Conservation (phyloP, 495 filamentous ascomycete species). For the Trichocladium uniseriatum region DNA sequence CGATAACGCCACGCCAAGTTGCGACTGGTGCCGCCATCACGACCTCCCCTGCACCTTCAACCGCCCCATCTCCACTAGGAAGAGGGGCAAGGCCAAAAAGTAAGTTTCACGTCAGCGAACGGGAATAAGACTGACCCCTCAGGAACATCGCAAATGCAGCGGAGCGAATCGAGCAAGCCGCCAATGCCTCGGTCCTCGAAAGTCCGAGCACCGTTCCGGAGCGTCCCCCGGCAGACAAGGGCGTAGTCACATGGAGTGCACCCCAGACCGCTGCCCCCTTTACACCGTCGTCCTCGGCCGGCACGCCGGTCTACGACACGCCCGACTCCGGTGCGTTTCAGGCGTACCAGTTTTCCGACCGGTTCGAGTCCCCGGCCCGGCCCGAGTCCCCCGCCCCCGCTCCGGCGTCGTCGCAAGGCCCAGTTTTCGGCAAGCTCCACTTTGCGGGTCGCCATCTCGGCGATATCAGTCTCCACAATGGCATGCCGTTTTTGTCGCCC, state of each 20-base stretch:
- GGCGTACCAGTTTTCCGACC: not conserved
- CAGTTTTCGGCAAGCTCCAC: slow-evolving; percentile 31
- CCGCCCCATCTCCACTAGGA: slow-evolving; percentile 22
- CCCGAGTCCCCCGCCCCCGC: not conserved
- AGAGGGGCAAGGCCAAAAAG: slow-evolving; percentile 21
- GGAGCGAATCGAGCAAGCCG: not conserved
- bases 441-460: slow-evolving; percentile 43
- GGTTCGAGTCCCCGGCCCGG: not conserved
- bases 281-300: not conserved
- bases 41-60: slow-evolving; percentile 41
- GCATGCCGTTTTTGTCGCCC: slow-evolving; percentile 38
- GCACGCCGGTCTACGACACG: not conserved
- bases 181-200: not conserved
- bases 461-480: slow-evolving; percentile 37
- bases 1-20: slow-evolving; percentile 31
- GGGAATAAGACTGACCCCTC: slow-evolving; percentile 1
- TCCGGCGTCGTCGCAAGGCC: not conserved
- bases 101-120: no score
- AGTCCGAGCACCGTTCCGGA: no score
- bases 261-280: no score
- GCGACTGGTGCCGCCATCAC: slow-evolving; percentile 49
- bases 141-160: not conserved
- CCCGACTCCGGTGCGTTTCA: not conserved
- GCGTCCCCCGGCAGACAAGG: no score
- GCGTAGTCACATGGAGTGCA: no score